Percentiles rank a stretch among this genome's conserved stretches.
Conservation (phyloP, 164 flowering plant species). For the Protea cynaroides region DNA sequence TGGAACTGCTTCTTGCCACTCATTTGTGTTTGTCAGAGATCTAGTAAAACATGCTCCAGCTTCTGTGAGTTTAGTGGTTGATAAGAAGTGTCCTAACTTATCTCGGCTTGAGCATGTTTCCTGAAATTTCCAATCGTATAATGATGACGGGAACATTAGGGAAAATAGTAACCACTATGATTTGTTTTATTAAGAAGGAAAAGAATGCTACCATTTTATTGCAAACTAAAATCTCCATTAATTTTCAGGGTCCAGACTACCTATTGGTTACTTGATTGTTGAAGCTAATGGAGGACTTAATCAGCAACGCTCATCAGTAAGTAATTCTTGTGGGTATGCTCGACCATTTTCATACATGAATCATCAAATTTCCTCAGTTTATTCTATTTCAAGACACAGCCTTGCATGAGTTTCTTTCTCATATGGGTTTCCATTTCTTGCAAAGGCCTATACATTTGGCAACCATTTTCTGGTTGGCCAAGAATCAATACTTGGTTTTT, state of each 20-base stretch:
- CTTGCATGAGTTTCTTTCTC: neutral
- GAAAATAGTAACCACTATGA: too few relatives aligned
- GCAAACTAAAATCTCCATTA: constrained; percentile 6
- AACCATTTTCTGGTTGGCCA: too few relatives aligned
- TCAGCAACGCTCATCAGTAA: constrained; percentile 92
- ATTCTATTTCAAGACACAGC: neutral
- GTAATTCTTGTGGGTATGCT: constrained; percentile 8
- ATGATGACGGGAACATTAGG: too few relatives aligned
- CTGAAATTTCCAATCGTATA: too few relatives aligned
- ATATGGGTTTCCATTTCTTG: neutral
- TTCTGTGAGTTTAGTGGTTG: neutral
- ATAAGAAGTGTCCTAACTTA: neutral
- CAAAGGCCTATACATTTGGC: too few relatives aligned
- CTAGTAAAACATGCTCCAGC: neutral
- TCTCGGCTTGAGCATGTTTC: neutral
- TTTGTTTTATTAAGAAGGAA: too few relatives aligned
- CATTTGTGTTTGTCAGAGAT: neutral
- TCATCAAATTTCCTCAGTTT: neutral
- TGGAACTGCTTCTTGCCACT: neutral
- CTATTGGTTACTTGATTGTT: constrained; percentile 61
- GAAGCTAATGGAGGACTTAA: constrained; percentile 97
- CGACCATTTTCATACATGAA: neutral
- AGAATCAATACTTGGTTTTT: too few relatives aligned
- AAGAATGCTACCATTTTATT: too few relatives aligned
- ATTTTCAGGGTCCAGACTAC: constrained; percentile 33